A percentile compares a stretch with the other conserved stretches of the same genome.
Evolutionary conservation across 2,329 filamentous ascomycete genomes (phyloP).

Genomic region (Colletotrichum liriopes): DNA sequence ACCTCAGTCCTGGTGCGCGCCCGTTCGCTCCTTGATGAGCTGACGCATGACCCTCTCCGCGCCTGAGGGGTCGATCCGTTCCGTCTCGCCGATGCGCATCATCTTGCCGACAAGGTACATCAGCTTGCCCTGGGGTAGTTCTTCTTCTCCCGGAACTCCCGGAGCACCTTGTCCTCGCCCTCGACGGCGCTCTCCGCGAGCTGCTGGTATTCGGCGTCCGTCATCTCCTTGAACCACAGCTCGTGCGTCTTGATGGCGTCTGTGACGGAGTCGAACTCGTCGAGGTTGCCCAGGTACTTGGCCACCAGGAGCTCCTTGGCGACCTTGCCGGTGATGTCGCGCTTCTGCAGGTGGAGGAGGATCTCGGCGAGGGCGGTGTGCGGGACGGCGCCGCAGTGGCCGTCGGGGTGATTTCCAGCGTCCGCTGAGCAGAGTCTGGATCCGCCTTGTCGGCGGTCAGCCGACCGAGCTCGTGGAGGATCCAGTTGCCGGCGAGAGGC

Average conservation of each 20-base stretch:
- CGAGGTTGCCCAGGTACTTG: conserved; percentile 64
- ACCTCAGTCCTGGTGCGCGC: not conserved
- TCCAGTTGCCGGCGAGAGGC: conserved; percentile 74
- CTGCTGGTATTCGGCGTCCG: conserved; percentile 61
- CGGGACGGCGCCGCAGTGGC: conserved; percentile 64
- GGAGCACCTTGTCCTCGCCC: conserved; percentile 63
- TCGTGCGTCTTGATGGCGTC: conserved; percentile 62
- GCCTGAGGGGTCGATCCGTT: conserved; percentile 68
- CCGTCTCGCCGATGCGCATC: conserved; percentile 68
- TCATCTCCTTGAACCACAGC: conserved; percentile 71
- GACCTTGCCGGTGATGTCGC: conserved; percentile 69
- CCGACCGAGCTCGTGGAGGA: conserved; percentile 82
- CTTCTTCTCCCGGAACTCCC: conserved; percentile 61
- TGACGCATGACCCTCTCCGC: conserved; percentile 64
- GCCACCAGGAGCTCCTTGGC: conserved; percentile 72
- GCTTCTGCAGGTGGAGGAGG: conserved; percentile 62
- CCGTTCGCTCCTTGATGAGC: conserved; percentile 47
- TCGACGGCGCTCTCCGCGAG: conserved; percentile 62
- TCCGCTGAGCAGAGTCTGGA: conserved; percentile 43
- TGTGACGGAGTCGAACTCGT: conserved; percentile 55
- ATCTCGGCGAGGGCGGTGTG: conserved; percentile 66
- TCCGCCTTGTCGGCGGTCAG: conserved; percentile 68
- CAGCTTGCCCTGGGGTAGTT: conserved; percentile 69
- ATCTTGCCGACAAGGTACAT: conserved; percentile 75
- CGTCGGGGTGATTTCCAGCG: conserved; percentile 60